Percentiles rank a stretch among this genome's conserved stretches.
Evolutionary conservation across 2,329 filamentous ascomycete genomes (phyloP).

Genomic region (Colletotrichum sp.): DNA sequence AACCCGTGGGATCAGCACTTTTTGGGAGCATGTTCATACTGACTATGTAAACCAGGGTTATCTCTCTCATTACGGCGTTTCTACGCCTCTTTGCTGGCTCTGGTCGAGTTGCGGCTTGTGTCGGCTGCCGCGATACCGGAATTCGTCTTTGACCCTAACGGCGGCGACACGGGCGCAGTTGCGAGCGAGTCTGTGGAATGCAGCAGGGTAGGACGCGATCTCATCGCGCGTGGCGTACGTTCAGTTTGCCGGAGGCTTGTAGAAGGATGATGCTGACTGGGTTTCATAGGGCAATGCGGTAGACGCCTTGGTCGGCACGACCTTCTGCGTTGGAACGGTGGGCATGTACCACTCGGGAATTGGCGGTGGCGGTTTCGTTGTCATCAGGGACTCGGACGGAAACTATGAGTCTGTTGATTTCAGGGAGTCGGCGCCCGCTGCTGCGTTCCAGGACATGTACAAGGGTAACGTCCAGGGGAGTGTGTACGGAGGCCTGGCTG

Average conservation of each 20-base stretch:
- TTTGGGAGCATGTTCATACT: neutral
- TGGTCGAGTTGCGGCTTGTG: neutral
- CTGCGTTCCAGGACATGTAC: conserved; percentile 86
- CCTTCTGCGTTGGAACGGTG: conserved; percentile 76
- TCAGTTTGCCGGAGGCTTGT: neutral
- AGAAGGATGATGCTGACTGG: neutral
- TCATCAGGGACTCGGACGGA: conserved; percentile 76
- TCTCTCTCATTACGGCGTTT: neutral
- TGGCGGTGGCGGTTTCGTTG: conserved; percentile 89
- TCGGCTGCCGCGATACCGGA: conserved; percentile 14
- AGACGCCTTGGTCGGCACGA: conserved; percentile 76
- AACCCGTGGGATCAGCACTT: neutral
- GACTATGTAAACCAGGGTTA: neutral
- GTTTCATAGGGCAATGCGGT: conserved; percentile 70
- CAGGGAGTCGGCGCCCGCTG: conserved; percentile 83
- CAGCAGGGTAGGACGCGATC: conserved; percentile 69
- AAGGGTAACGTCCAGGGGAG: conserved; percentile 70
- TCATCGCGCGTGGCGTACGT: conserved; percentile 58
- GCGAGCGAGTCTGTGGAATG: conserved; percentile 74
- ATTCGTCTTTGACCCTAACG: conserved; percentile 23
- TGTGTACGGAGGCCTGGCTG: conserved; percentile 74
- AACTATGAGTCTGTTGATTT: conserved; percentile 89
- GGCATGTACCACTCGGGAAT: conserved; percentile 84
- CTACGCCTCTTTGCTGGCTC: neutral
- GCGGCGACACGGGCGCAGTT: conserved; percentile 61